Evolutionary conservation across 768 basidiomycete species (phyloP), one percentile per base, ranked within the genome.

Genomic region (Cyclocybe cylindracea): DNA sequence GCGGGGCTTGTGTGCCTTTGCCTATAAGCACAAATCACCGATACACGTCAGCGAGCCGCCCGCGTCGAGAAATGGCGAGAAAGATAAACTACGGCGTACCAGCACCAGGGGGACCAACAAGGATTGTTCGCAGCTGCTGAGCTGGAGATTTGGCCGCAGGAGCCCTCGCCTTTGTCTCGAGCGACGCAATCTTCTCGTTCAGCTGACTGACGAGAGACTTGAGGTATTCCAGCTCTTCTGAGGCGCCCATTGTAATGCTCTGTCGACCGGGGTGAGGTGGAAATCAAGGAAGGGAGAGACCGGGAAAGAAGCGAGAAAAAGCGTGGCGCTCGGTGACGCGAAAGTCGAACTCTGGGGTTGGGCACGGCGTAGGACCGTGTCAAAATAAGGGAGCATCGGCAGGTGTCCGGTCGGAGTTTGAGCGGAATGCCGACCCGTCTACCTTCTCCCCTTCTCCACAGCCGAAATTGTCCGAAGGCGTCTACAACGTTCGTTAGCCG

Each of bases 1-100:
- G 83, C 5, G 97, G 96, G 0, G 94, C 97, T 71, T 99, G 97
- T 2, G 97, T 99, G 24, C 97, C 97, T 80, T 99, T 99, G 60
- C 96, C 96, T 97, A 65, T 29, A 50, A 32, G 58, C 50, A 35
- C 24, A 16, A 50, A 24, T 5, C 24, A 24, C 24, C 24, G 5
- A 24, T 24, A 24, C 24, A 24, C 24, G 24, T 51, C 29, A 57
- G 19, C 31, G 33, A 38, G 24, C 19, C 13, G 10, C 38, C 8
- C 48, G 19, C 7, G 46, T 35, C 5, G 4, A 24, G 5, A 24
- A 24, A 24, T 24, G 24, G 24, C 24, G 24, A 24, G 4, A 47
- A 38, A 45, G 34, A 14, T 33, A 44, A 29, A 44, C 7, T 24
- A 39, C 16, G 13, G 72, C 87, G 58, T 61, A 96, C 96, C 96